Evolutionary conservation across 331 rosid genomes (phyloP), one percentile per base, ranked within the genome.

Genomic region (Quercus phellos): DNA sequence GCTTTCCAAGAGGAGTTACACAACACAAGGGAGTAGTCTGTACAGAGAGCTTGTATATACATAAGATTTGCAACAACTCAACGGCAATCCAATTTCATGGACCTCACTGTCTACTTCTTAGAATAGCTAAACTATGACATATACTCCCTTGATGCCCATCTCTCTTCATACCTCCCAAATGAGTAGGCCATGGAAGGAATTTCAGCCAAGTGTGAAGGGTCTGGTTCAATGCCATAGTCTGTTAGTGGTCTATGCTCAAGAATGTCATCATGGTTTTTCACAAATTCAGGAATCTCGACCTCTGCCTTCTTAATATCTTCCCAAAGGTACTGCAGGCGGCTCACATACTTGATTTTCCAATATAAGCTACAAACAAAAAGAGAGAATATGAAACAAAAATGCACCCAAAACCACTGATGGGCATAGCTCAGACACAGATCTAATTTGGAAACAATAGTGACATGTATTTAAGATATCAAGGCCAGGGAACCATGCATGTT

Each of bases 221-320:
- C 94, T 0, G 98, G 99, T 74, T 92, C 97, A 8, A 94, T 92
- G 70, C 99, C 98, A 46, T 94, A 94, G 89, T 94, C 99, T 72
- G 99, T 92, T 18, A 89, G 78, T 7, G 92, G 90, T 74, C 90
- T 86, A 74, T 91, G 82, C 88, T 94, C 99, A 30, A 94, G 87
- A 81, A 94, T 61, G 75, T 85, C 90, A 66, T 94, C 98, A 21
- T 94, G 98, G 68, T 66, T 71, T 86, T 88, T 87, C 79, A 94
- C 99, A 14, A 94, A 94, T 51, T 94, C 96, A 1, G 97, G 97
- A 82, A 92, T 87, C 79, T 90, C 96, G 16, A 92, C 55, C 72
- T 92, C 97, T 70, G 91, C 94, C 75, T 88, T 92, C 84, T 86
- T 90, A 55, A 94, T 79, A 55, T 91, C 92, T n/a, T 94, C 98